Conservation (phyloP, 192 early-diverging fungal genomes). For the Coemansia sp. region DNA sequence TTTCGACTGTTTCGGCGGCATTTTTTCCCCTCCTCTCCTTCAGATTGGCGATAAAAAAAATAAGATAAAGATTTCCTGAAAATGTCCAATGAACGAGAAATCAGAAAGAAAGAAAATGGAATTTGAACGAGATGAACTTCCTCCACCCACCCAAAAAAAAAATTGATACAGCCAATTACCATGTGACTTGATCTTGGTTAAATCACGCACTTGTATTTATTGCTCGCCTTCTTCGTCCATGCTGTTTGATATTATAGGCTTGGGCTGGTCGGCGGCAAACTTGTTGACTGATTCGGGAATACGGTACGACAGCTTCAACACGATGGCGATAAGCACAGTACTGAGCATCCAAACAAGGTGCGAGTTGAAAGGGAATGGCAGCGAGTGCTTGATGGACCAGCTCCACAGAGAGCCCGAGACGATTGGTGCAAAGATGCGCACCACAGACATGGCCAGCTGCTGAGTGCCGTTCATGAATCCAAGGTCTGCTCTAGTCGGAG, state of each 20-base stretch:
- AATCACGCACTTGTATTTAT: too few species aligned
- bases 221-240: not conserved
- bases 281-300: slow-evolving; percentile 40
- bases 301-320: slow-evolving; percentile 5
- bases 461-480: slow-evolving; percentile 44
- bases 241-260: not conserved
- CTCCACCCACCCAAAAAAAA: not conserved
- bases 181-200: slow-evolving; percentile 7
- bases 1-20: slow-evolving; percentile 79
- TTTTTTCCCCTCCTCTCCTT: slow-evolving; percentile 44
- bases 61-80: not conserved
- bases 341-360: slow-evolving; percentile 41
- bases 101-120: not conserved
- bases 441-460: slow-evolving; percentile 27
- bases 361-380: slow-evolving; percentile 42
- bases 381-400: slow-evolving; percentile 39
- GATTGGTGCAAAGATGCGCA: slow-evolving; percentile 29
- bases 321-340: not conserved
- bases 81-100: too few species aligned
- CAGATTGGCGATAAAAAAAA: slow-evolving; percentile 10
- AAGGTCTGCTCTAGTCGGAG: slow-evolving; percentile 27
- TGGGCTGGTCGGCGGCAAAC: slow-evolving; percentile 24
- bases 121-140: not conserved
- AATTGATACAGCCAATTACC: not conserved
- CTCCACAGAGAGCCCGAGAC: slow-evolving; percentile 36